Evolutionary conservation across 2,329 filamentous ascomycete genomes (phyloP).

Genomic region (Ceratocystis papillata): DNA sequence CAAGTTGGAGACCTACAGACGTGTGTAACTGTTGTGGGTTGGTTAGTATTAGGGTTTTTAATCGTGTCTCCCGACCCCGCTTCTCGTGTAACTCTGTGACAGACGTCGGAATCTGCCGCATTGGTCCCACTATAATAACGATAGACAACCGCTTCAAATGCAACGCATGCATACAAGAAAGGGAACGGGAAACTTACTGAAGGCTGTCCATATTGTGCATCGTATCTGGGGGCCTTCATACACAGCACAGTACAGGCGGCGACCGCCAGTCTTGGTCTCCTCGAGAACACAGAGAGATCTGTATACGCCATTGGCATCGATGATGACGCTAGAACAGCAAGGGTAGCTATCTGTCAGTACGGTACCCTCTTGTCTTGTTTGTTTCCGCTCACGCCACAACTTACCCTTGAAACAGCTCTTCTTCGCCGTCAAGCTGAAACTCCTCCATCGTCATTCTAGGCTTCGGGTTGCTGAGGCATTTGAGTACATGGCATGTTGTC

Average conservation of each 20-base stretch:
- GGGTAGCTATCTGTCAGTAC: not conserved
- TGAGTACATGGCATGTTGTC: conserved; percentile 38
- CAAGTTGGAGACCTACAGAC: conserved; percentile 40
- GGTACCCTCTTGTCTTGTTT: not conserved
- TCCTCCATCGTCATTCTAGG: conserved; percentile 32
- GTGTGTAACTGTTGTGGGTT: conserved; percentile 39
- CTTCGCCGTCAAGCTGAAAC: conserved; percentile 34
- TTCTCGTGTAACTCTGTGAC: not conserved
- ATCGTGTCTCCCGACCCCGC: not conserved
- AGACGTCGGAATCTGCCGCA: not conserved
- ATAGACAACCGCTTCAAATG: not conserved
- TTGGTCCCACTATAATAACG: not conserved
- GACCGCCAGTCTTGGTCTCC: conserved; percentile 38
- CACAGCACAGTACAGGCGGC: conserved; percentile 49
- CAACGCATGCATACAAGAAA: too few species aligned
- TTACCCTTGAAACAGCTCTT: conserved; percentile 46
- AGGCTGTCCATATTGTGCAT: conserved; percentile 45
- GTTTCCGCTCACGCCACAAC: not conserved
- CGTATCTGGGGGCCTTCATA: not conserved
- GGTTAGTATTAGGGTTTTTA: not conserved
- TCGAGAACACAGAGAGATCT: conserved; percentile 46
- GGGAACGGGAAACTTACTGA: conserved; percentile 36
- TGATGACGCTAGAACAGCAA: conserved; percentile 38
- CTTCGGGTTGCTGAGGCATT: conserved; percentile 32
- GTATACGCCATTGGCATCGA: conserved; percentile 41